Evolutionary conservation across 2,329 filamentous ascomycete species (phyloP), one percentile per base, ranked within the genome.

Genomic region (Trichoderma sp.): DNA sequence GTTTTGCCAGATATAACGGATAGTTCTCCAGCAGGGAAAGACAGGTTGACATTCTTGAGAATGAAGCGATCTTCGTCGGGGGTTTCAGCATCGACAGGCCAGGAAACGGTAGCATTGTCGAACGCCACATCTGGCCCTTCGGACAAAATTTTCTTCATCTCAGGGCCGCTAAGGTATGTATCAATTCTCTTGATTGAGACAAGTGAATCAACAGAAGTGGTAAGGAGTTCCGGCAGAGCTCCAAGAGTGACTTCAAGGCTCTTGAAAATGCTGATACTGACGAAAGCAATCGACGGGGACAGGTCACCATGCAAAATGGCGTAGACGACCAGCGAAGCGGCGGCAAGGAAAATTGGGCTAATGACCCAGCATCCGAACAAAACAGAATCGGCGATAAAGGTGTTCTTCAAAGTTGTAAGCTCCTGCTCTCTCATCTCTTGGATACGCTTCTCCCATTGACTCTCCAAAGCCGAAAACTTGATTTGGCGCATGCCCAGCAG

Each of bases 401-500:
- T 87, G 50, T 83, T 85, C 88, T 91, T 93, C 43, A 93, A 86
- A 26, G 88, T 88, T 6, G 81, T 80, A 11, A 95, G 85, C 78
- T 95, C 93, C 61, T 86, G 87, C 57, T 90, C 87, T 76, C 93
- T 85, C 88, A 73, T 86, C 80, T 73, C 85, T 80, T 78, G 74
- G 55, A 96, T 92, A 73, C 90, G 92, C 17, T 85, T 84, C 78
- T 94, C 89, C 93, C 93, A 95, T 75, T 92, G 88, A 23, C 84
- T 82, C 79, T 95, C 93, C 2, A 94, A 81, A 1, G 93, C 93
- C 0, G 92, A 92, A 75, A 95, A 94, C 77, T 96, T 96, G 82
- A 96, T 93, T 79, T 96, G 93, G 1, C 92, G 88, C 74, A 95
- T 95, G 8, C 93, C 93, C 75, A 92, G 88, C 1, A 96, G 82